phyloP scores from a whole-genome alignment of 2,329 filamentous ascomycete genomes.

The Fusarium napiforme region DNA sequence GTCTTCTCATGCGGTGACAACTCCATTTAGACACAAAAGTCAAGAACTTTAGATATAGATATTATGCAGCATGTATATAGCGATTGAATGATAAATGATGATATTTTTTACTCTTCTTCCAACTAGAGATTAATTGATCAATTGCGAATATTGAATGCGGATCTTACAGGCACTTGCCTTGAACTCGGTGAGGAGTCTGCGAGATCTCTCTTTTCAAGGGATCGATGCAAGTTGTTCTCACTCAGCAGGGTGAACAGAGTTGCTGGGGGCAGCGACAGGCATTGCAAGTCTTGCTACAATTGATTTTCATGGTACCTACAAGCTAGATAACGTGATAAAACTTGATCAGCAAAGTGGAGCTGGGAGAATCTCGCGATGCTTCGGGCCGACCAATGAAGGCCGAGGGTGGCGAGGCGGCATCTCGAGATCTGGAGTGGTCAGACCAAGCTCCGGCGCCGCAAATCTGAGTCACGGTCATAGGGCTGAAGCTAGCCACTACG shows the following conservation, averaged over 20 bases:
- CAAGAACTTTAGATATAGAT: not conserved
- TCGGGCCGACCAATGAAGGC: slow-evolving; percentile 1
- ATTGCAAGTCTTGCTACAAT: too few species aligned
- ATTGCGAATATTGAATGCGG: not conserved
- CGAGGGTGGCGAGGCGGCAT: not conserved
- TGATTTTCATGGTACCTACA: fast-evolving
- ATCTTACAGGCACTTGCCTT: not conserved
- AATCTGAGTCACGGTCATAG: not conserved
- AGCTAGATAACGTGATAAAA: fast-evolving
- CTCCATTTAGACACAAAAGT: slow-evolving; percentile 17
- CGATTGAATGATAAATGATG: slow-evolving; percentile 14
- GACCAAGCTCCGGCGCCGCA: not conserved
- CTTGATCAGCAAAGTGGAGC: not conserved
- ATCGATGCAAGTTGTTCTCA: not conserved
- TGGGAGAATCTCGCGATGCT: not conserved
- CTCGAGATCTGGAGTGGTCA: not conserved
- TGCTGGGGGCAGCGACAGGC: fast-evolving
- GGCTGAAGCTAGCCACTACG: not conserved
- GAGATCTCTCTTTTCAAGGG: not conserved
- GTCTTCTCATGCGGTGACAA: slow-evolving; percentile 51
- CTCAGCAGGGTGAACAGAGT: not conserved
- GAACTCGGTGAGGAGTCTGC: fast-evolving
- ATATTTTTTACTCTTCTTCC: not conserved
- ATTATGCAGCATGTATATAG: slow-evolving; percentile 1
- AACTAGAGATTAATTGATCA: too few species aligned